Conservation (phyloP, 2,329 filamentous ascomycete genomes). For the Metarhizium humberi region DNA sequence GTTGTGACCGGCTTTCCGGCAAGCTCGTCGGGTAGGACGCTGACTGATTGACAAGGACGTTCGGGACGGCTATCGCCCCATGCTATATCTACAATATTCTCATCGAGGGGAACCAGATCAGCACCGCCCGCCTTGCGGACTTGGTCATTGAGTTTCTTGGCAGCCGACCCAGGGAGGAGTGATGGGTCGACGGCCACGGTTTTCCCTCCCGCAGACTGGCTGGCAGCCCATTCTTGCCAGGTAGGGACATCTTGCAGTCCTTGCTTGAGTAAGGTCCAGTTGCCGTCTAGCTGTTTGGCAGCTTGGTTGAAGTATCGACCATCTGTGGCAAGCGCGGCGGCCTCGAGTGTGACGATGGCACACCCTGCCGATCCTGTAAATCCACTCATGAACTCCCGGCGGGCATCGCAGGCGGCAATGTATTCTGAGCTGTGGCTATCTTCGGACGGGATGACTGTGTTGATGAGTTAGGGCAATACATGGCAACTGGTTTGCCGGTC, state of each 20-base stretch:
- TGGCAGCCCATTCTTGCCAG: slow-evolving; percentile 92
- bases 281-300: slow-evolving; percentile 76
- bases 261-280: slow-evolving; percentile 89
- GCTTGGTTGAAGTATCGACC: slow-evolving; percentile 98
- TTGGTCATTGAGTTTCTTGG: slow-evolving; percentile 68
- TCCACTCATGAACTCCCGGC: slow-evolving; percentile 84
- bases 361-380: slow-evolving; percentile 94
- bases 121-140: slow-evolving; percentile 79
- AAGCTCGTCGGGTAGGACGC: slow-evolving; percentile 61
- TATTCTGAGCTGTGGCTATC: slow-evolving; percentile 98
- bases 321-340: slow-evolving; percentile 86
- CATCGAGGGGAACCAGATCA: slow-evolving; percentile 62
- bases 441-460: slow-evolving; percentile 83
- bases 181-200: slow-evolving; percentile 85
- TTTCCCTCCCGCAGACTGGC: slow-evolving; percentile 80
- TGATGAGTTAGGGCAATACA: background rate
- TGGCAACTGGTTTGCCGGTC: background rate
- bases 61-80: slow-evolving; percentile 70
- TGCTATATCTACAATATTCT: slow-evolving; percentile 85
- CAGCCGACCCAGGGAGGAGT: slow-evolving; percentile 59
- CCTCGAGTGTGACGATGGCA: slow-evolving; percentile 76
- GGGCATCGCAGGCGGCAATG: slow-evolving; percentile 88
- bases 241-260: slow-evolving; percentile 89
- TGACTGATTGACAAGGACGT: slow-evolving; percentile 67
- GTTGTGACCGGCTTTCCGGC: slow-evolving; percentile 73